phyloP scores from a whole-genome alignment of 1,284 basidiomycete genomes.

The Papiliotrema fonsecae region DNA sequence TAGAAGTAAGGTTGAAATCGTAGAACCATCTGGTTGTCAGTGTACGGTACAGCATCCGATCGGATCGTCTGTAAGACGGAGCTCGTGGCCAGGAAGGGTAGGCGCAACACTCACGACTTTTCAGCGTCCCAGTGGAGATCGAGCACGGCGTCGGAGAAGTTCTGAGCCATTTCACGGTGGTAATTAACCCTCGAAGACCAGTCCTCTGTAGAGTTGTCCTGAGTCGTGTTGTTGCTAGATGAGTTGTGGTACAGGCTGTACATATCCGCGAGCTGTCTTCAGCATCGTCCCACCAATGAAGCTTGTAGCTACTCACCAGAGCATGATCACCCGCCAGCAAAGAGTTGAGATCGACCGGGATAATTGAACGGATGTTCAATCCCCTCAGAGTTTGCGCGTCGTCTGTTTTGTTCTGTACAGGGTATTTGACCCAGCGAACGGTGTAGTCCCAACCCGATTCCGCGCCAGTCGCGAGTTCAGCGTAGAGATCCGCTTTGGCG shows the following conservation, averaged over 20 bases:
- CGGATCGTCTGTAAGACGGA: no score
- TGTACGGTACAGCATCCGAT: not conserved
- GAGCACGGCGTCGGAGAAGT: constrained; percentile 64
- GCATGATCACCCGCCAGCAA: constrained; percentile 58
- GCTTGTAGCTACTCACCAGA: constrained; percentile 53
- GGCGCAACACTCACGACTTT: constrained; percentile 78
- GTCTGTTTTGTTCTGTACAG: constrained; percentile 49
- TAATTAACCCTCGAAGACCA: constrained; percentile 42
- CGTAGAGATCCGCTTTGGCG: constrained; percentile 65
- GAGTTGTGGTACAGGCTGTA: constrained; percentile 55
- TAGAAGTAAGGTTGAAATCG: constrained; percentile 59
- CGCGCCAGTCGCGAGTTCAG: constrained; percentile 82
- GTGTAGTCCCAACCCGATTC: constrained; percentile 60
- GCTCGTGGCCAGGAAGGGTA: no score
- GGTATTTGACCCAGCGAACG: constrained; percentile 53
- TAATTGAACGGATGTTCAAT: constrained; percentile 63
- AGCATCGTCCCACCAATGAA: not conserved
- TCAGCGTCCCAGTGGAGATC: constrained; percentile 79
- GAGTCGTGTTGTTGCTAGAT: constrained; percentile 20
- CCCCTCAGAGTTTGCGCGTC: constrained; percentile 59
- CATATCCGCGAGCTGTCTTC: constrained; percentile 57
- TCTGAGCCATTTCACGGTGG: constrained; percentile 59
- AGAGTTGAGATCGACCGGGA: constrained; percentile 77
- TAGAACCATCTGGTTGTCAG: constrained; percentile 60
- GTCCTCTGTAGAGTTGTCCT: constrained; percentile 8